Conservation (phyloP, 2,329 filamentous ascomycete species). For the Arthrobotrys conoides region DNA sequence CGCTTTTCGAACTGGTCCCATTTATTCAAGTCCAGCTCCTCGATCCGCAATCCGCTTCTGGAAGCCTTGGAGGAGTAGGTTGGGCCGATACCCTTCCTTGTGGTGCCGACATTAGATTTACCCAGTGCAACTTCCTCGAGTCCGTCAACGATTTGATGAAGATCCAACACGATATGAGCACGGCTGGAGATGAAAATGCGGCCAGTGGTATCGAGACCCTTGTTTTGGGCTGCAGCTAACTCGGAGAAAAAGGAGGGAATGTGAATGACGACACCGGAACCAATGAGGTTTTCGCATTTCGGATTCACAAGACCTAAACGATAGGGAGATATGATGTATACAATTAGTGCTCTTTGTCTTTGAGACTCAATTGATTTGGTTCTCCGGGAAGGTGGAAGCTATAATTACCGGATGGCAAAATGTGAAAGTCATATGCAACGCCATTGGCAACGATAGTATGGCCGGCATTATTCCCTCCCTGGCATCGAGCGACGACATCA, state of each 20-base stretch:
- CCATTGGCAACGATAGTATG: conserved; percentile 69
- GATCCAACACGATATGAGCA: conserved; percentile 75
- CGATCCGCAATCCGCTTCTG: conserved; percentile 76
- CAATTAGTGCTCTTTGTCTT: not conserved
- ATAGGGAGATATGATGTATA: conserved; percentile 64
- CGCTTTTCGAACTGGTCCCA: conserved; percentile 77
- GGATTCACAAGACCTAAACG: conserved; percentile 79
- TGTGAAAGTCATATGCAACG: conserved; percentile 73
- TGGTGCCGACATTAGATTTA: conserved; percentile 68
- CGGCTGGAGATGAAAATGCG: conserved; percentile 77
- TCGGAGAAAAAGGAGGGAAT: conserved; percentile 78
- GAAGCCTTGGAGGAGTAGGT: conserved; percentile 75
- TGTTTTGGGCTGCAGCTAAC: conserved; percentile 73
- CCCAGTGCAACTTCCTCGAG: conserved; percentile 74
- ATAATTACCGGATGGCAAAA: conserved; percentile 68
- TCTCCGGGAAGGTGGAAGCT: not conserved
- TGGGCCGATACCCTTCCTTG: conserved; percentile 71
- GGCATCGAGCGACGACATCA: conserved; percentile 73
- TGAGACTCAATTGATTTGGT: not conserved
- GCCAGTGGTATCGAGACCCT: conserved; percentile 74
- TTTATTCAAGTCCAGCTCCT: conserved; percentile 75
- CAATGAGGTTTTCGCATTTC: conserved; percentile 79
- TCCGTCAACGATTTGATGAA: conserved; percentile 78
- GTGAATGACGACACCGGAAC: conserved; percentile 78
- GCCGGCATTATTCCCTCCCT: conserved; percentile 75